These are phyloP conservation scores for Cadophora gregata DNA, from an alignment of 2,329 filamentous ascomycete species.

Conservation along the genomic window DNA sequence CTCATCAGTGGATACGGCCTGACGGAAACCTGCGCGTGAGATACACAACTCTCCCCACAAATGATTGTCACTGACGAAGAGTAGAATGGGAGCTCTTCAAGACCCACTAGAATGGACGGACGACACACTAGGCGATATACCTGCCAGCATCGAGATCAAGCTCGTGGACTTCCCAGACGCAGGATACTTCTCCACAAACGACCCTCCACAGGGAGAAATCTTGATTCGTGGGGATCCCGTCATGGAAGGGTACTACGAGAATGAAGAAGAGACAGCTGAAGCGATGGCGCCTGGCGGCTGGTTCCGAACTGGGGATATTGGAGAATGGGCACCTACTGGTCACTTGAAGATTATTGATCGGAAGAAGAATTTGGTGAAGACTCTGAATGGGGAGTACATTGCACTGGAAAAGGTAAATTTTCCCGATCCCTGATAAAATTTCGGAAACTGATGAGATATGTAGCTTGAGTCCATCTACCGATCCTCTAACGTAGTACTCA, in stretches of 20 bases:
- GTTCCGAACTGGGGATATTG: constrained; percentile 92
- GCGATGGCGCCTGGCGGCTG: constrained; percentile 78
- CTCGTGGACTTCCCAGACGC: constrained; percentile 86
- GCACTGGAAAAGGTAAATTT: constrained; percentile 75
- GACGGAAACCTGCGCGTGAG: constrained; percentile 79
- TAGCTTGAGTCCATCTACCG: constrained; percentile 86
- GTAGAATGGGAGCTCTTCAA: constrained; percentile 78
- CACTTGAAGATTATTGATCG: constrained; percentile 81
- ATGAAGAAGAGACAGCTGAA: constrained; percentile 80
- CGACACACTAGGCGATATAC: constrained; percentile 75
- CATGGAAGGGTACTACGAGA: constrained; percentile 78
- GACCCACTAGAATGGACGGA: constrained; percentile 86
- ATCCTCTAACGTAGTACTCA: constrained; percentile 74
- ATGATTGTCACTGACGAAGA: constrained; percentile 76
- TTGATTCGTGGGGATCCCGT: constrained; percentile 80
- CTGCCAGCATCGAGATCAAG: constrained; percentile 81
- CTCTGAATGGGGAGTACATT: constrained; percentile 93
- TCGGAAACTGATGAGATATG: constrained; percentile 28
- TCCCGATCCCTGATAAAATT: too few relatives aligned
- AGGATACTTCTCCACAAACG: constrained; percentile 70
- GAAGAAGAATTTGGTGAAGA: constrained; percentile 95
- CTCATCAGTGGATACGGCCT: constrained; percentile 94
- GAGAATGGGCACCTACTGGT: constrained; percentile 75
- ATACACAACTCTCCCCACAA: background rate
- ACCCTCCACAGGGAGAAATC: constrained; percentile 83